Evolutionary conservation across 495 filamentous ascomycete species (phyloP).

Genomic region (Aspergillus bridgeri): DNA sequence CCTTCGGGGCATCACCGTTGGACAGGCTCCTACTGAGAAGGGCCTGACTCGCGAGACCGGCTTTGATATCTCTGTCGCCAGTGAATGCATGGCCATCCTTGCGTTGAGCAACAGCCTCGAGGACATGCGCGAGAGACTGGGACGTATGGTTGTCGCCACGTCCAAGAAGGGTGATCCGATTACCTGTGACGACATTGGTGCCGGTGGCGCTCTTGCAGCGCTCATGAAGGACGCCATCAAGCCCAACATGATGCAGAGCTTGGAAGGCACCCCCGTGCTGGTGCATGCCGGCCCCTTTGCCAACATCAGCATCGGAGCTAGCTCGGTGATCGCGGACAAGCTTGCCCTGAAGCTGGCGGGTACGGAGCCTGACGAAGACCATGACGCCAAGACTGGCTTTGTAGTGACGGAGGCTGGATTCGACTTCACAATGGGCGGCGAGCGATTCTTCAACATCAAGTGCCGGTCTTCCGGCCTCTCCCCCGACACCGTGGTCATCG

Average conservation of each 20-base stretch:
- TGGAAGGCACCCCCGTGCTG: constrained; percentile 95
- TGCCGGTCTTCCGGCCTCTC: constrained; percentile 90
- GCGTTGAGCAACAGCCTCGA: constrained; percentile 82
- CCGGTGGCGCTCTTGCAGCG: constrained; percentile 86
- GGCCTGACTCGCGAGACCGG: constrained; percentile 78
- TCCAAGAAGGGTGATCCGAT: constrained; percentile 83
- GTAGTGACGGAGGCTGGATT: constrained; percentile 98
- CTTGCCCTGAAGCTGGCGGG: constrained; percentile 93
- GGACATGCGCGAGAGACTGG: constrained; percentile 92
- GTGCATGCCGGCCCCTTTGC: constrained; percentile 97
- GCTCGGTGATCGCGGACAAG: constrained; percentile 90
- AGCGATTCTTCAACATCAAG: constrained; percentile 99
- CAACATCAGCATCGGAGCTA: constrained; percentile 96
- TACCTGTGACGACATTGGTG: constrained; percentile 93
- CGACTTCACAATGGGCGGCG: constrained; percentile 99
- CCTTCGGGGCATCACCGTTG: constrained; percentile 81
- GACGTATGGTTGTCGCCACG: constrained; percentile 93
- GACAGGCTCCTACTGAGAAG: constrained; percentile 85
- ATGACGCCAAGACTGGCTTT: constrained; percentile 80
- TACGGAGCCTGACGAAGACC: constrained; percentile 90
- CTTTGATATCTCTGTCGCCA: constrained; percentile 96
- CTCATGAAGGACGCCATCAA: constrained; percentile 98
- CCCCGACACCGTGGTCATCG: constrained; percentile 90
- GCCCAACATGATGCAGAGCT: constrained; percentile 96
- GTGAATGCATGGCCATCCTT: constrained; percentile 97